These are phyloP conservation scores for Exsudoporus frostii DNA, from an alignment of 768 basidiomycete genomes.

Conservation along the genomic window DNA sequence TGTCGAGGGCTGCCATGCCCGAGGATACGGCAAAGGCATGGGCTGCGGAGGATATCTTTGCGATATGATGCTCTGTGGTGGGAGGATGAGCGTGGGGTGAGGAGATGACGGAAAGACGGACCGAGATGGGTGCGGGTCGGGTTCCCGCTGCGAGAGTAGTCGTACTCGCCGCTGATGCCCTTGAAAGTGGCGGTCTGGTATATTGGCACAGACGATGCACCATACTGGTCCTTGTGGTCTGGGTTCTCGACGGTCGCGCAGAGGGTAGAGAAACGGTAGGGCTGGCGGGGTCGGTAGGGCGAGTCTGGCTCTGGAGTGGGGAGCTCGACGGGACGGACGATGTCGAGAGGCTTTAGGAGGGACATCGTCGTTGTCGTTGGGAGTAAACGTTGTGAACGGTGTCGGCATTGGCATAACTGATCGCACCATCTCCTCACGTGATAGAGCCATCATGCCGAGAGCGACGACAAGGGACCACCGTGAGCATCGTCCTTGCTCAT, in stretches of 20 bases:
- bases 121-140: constrained; percentile 94
- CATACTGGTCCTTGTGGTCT: constrained; percentile 91
- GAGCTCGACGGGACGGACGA: constrained; percentile 44
- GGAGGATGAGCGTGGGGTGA: neutral
- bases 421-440: constrained; percentile 24
- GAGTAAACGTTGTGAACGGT: neutral
- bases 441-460: constrained; percentile 16
- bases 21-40: constrained; percentile 93
- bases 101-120: constrained; percentile 34
- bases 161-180: constrained; percentile 84
- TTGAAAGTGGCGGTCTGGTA: constrained; percentile 99
- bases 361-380: constrained; percentile 11
- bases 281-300: constrained; percentile 61
- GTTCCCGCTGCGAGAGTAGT: constrained; percentile 94
- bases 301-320: constrained; percentile 84
- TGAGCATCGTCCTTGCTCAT: constrained; percentile 24
- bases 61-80: constrained; percentile 86
- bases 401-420: neutral
- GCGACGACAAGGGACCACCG: constrained; percentile 27
- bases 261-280: constrained; percentile 85
- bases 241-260: constrained; percentile 93
- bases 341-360: constrained; percentile 3
- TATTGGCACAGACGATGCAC: constrained; percentile 91
- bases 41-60: constrained; percentile 90
- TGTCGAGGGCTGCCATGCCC: constrained; percentile 97